These are phyloP conservation scores for Hymenotorrendiella dingleyae DNA, from an alignment of 2,329 filamentous ascomycete genomes.

Conservation along the genomic window DNA sequence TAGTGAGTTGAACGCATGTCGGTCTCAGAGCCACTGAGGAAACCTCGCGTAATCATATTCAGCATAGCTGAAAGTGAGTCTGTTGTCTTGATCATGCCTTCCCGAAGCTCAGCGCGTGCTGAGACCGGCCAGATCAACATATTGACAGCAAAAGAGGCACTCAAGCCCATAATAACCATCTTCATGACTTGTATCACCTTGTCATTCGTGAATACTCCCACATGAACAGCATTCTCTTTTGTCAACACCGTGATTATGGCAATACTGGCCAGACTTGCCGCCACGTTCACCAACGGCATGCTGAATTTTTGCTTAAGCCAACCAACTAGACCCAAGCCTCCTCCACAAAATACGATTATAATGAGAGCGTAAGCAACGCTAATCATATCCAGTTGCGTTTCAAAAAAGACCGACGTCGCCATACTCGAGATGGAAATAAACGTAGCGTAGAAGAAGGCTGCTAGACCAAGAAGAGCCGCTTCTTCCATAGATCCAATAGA, in stretches of 20 bases:
- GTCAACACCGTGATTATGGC: slow-evolving; percentile 86
- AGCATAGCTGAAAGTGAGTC: slow-evolving; percentile 75
- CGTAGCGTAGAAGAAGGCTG: slow-evolving; percentile 73
- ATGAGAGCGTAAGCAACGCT: slow-evolving; percentile 72
- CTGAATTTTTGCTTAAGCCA: slow-evolving; percentile 80
- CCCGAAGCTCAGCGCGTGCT: slow-evolving; percentile 66
- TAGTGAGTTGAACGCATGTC: slow-evolving; percentile 66
- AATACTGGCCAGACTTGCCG: slow-evolving; percentile 78
- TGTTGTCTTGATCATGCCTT: slow-evolving; percentile 68
- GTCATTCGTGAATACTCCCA: slow-evolving; percentile 70
- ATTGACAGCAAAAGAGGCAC: slow-evolving; percentile 66
- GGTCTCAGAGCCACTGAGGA: slow-evolving; percentile 75
- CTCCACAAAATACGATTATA: slow-evolving; percentile 77
- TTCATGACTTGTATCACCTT: slow-evolving; percentile 80
- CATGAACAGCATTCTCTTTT: slow-evolving; percentile 83
- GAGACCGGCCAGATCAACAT: slow-evolving; percentile 73
- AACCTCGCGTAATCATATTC: slow-evolving; percentile 73
- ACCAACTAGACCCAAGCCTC: slow-evolving; percentile 78
- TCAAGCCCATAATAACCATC: slow-evolving; percentile 75
- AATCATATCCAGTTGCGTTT: slow-evolving; percentile 58
- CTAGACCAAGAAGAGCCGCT: slow-evolving; percentile 67
- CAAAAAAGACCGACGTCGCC: slow-evolving; percentile 78
- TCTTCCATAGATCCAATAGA: slow-evolving; percentile 87
- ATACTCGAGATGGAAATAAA: slow-evolving; percentile 77
- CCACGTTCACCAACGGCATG: slow-evolving; percentile 75